Base-by-base conservation (phyloP, 2,329 filamentous ascomycete genomes). In the Botrytis squamosa region DNA sequence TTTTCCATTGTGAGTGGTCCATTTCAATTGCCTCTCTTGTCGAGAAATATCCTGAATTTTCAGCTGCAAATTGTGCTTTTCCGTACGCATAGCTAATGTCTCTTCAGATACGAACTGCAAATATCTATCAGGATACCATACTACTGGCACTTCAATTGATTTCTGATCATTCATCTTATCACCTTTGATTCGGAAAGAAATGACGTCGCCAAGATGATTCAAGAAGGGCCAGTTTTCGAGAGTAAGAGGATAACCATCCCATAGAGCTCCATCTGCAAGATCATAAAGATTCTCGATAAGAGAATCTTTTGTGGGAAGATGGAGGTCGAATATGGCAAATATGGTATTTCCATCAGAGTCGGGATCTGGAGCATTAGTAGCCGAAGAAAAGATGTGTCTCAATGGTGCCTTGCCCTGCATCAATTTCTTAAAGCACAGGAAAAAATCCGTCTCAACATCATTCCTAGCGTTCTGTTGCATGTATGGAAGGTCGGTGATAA, bases 71-170 rank as follows among this genome's bases (percentile, higher is more conserved):
- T 82, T 80, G 38, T 70, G 73, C 12, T 77, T 62, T 10, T 80
- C 66, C 22, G 77, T 60, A 25, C 80, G 78, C 81, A 88, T 86
- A 12, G 83, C 82, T 14, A 84, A 75, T 22, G 87, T 85, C 70
- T 86, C 84, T 18, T 85, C 81, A 72, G 84, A 85, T 22, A 84
- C 83, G 18, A 77, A 80, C 66, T 82, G 81, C 70, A 87, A 79
- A 73, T 89, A 89, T n/a, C 84, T 85, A 78, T 89, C 87, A 1
- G 86, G 85, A 76, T 88, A 89, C 75, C 88, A 84, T 20, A 85
- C 80, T 60, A 82, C 80, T 9, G 88, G 88, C 49, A 89, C 84
- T 5, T 88, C 85, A 60, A 88, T 82, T 4, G 83, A 82, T 63
- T 84, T 83, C 12, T 81, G 78, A 7, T 85, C 81, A 2, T 68